Conservation (phyloP, 805 yeast genomes). For the Saccharomycopsis lassenensis region DNA sequence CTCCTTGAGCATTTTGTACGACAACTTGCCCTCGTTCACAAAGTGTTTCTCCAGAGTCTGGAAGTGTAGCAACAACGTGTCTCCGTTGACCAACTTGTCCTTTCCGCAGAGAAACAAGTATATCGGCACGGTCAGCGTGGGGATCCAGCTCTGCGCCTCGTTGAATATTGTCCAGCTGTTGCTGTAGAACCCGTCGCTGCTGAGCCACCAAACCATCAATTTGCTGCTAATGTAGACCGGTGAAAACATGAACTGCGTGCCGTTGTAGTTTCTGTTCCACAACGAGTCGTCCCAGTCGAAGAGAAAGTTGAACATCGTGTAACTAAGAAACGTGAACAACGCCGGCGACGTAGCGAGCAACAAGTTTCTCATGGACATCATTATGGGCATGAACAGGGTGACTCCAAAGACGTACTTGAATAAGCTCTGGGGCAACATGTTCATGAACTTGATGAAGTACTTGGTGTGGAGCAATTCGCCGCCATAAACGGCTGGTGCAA, state of each 20-base stretch:
- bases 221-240: conserved; percentile 74
- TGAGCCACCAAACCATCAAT: conserved; percentile 89
- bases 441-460: conserved; percentile 50
- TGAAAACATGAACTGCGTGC: conserved; percentile 72
- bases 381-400: conserved; percentile 65
- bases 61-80: conserved; percentile 54
- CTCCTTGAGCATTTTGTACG: conserved; percentile 36
- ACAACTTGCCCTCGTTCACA: conserved; percentile 28
- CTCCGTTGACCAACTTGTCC: conserved; percentile 74
- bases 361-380: conserved; percentile 47
- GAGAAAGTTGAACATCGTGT: conserved; percentile 74
- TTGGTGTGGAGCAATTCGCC: conserved; percentile 63
- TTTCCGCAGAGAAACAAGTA: conserved; percentile 58
- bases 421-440: conserved; percentile 33
- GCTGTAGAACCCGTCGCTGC: conserved; percentile 30
- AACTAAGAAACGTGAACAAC: conserved; percentile 56
- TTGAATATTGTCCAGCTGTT: conserved; percentile 36
- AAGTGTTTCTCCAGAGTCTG: conserved; percentile 37
- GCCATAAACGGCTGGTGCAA: conserved; percentile 89
- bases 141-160: conserved; percentile 45
- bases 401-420: conserved; percentile 58
- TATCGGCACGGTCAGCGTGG: conserved; percentile 38
- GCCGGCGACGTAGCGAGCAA: conserved; percentile 37
- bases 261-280: conserved; percentile 61
- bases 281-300: conserved; percentile 78